Conservation (phyloP, 257 asterid genomes). For the Salvia miltiorrhiza region DNA sequence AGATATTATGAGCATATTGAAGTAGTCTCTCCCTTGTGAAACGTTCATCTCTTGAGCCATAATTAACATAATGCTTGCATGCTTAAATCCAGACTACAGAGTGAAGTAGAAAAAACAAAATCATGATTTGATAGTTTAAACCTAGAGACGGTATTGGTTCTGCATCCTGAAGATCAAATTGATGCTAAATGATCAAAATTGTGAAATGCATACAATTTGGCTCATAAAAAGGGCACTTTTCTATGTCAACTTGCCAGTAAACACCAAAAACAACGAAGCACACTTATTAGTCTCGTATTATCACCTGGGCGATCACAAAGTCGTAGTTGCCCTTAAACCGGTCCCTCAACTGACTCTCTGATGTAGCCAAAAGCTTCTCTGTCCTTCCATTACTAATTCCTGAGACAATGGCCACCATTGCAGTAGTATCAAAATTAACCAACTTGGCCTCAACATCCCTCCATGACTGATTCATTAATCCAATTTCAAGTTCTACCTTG, state of each 20-base stretch:
- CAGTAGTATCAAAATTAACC: slow-evolving; percentile 89
- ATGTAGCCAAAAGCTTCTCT: slow-evolving; percentile 51
- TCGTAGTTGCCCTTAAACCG: slow-evolving; percentile 77
- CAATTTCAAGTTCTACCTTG: slow-evolving; percentile 22
- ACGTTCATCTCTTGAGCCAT: background rate
- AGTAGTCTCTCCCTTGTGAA: background rate
- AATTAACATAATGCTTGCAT: background rate
- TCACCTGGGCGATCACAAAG: slow-evolving; percentile 84
- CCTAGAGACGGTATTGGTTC: slow-evolving; percentile 1
- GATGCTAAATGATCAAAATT: background rate
- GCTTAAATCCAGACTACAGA: background rate
- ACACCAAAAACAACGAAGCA: background rate
- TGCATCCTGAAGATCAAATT: slow-evolving; percentile 3
- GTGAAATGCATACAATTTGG: background rate
- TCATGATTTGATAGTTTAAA: background rate
- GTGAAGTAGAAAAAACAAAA: background rate
- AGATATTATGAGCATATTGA: background rate
- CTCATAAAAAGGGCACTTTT: background rate
- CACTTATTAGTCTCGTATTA: background rate
- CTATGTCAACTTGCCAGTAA: background rate
- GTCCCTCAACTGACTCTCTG: slow-evolving; percentile 65
- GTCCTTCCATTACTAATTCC: slow-evolving; percentile 80
- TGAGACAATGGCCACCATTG: slow-evolving; percentile 79
- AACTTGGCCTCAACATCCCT: slow-evolving; percentile 36
- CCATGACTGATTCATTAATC: slow-evolving; percentile 11